Conservation (phyloP, 139 green algal genomes). For the Zygnema circumcarinatum region DNA sequence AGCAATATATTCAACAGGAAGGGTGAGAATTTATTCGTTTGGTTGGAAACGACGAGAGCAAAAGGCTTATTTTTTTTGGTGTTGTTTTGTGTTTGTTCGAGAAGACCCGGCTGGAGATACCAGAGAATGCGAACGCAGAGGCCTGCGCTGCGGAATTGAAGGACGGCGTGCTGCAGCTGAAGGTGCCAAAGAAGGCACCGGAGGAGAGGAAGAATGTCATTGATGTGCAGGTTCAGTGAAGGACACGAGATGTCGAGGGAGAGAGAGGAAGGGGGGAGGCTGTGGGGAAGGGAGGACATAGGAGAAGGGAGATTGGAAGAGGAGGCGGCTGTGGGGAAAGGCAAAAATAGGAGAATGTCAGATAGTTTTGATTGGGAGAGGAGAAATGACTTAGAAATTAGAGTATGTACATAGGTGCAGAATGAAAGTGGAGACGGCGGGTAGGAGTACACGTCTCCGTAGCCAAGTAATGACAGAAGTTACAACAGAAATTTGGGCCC, state of each 20-base stretch:
- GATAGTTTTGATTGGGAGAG: constrained; percentile 1
- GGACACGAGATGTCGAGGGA: not conserved
- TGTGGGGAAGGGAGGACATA: not conserved
- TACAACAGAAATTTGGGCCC: too few species aligned
- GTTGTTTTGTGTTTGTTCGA: too few species aligned
- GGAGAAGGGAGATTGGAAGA: not conserved
- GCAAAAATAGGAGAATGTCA: too few species aligned
- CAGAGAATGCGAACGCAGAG: constrained; percentile 39
- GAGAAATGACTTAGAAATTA: not conserved
- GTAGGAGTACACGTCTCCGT: too few species aligned
- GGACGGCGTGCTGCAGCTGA: constrained; percentile 40
- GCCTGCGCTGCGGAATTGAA: constrained; percentile 42
- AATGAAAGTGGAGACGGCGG: too few species aligned
- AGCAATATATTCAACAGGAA: too few species aligned
- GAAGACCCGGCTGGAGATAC: constrained; percentile 23
- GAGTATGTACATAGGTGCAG: too few species aligned
- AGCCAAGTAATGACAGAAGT: too few species aligned
- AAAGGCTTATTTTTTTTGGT: not conserved
- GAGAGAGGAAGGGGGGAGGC: not conserved
- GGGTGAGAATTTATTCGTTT: too few species aligned
- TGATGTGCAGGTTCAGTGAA: not conserved
- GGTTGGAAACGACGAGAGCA: too few species aligned
- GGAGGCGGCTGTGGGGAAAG: not conserved
- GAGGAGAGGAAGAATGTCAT: not conserved
- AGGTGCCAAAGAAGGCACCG: constrained; percentile 23